Base-by-base conservation (phyloP, 2,329 filamentous ascomycete species). In the Ramularia endophylla region DNA sequence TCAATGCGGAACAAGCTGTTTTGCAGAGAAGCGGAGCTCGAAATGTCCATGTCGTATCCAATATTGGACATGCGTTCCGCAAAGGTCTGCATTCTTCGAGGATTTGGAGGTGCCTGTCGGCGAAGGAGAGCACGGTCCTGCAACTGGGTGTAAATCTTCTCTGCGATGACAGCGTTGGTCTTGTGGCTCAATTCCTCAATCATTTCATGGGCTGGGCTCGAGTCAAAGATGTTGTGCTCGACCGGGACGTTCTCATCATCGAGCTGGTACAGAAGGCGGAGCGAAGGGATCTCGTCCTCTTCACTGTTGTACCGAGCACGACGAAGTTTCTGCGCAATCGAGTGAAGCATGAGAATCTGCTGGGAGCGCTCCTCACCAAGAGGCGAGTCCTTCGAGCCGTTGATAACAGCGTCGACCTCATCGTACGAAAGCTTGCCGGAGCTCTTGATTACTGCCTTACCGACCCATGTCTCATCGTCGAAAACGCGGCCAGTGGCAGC, bases 201-300 rank as follows among this genome's bases (percentile, higher is more conserved):
- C 49, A 97, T 78, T 68, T 97, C 90, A 50, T 94, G 87, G 2
- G 89, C 87, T 8, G 83, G 74, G 9, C 87, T 87, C 20, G 87
- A 90, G 63, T 95, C 83, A 59, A 97, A 98, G 51, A 98, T 85
- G 69, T 97, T 98, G 63, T 87, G 80, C 69, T 95, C 88, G 29
- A 97, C 89, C 2, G 90, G 92, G 39, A 95, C 87, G 64, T 97
- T 97, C 73, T 98, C 92, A 55, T 98, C 92, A 55, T 98, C 92
- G 29, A 97, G 76, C 67, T 95, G 89, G 66, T 95, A 88, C 47
- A 97, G 73, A 34, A 98, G 76, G 43, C 92, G 85, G 38, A 98
- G 78, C 29, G 90, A 83, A 25, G 89, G 85, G 55, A 95, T 85
- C 9, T 85, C 80, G 50, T 85, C 80, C 27, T 85, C 83, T 38